These are phyloP conservation scores for Castanopsis chinensis DNA, from an alignment of 306 rosid species.

Conservation along the genomic window DNA sequence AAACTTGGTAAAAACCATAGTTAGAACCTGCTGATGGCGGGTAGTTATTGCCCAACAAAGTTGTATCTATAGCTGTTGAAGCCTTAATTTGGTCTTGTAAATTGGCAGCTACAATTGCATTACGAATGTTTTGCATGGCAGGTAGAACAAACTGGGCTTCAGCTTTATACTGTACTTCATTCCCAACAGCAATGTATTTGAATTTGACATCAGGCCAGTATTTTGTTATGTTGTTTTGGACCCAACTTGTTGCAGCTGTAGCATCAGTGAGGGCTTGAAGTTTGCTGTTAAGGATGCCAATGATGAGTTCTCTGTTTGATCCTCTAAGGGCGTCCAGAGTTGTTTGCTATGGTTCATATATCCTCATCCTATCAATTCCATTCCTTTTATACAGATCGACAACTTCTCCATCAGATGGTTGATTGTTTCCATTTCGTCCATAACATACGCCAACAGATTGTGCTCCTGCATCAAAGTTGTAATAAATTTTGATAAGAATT, in stretches of 20 bases:
- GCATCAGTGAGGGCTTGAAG: conserved; percentile 32
- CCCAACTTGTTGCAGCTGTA: conserved; percentile 37
- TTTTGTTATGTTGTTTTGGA: conserved; percentile 20
- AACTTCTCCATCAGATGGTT: conserved; percentile 39
- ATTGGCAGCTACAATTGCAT: conserved; percentile 34
- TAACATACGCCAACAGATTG: conserved; percentile 53
- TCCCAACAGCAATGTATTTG: conserved; percentile 46
- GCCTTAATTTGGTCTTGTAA: conserved; percentile 51
- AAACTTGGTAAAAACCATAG: too few species aligned
- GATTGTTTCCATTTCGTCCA: conserved; percentile 28
- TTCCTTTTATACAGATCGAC: conserved; percentile 30
- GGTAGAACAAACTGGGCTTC: conserved; percentile 24
- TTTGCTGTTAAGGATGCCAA: conserved; percentile 23
- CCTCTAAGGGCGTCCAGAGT: conserved; percentile 47
- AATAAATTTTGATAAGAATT: not conserved
- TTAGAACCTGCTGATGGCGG: conserved; percentile 41
- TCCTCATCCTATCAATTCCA: conserved; percentile 33
- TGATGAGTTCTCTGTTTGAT: conserved; percentile 43
- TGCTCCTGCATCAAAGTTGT: conserved; percentile 32
- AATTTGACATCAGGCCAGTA: conserved; percentile 37
- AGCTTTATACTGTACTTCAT: conserved; percentile 21
- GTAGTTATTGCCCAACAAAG: conserved; percentile 16
- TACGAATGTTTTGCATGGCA: conserved; percentile 36
- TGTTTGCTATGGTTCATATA: conserved; percentile 37
- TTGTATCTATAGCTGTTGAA: conserved; percentile 43